Evolutionary conservation across 495 filamentous ascomycete genomes (phyloP), one percentile per base, ranked within the genome.

Genomic region (Pyronema omphalodes): DNA sequence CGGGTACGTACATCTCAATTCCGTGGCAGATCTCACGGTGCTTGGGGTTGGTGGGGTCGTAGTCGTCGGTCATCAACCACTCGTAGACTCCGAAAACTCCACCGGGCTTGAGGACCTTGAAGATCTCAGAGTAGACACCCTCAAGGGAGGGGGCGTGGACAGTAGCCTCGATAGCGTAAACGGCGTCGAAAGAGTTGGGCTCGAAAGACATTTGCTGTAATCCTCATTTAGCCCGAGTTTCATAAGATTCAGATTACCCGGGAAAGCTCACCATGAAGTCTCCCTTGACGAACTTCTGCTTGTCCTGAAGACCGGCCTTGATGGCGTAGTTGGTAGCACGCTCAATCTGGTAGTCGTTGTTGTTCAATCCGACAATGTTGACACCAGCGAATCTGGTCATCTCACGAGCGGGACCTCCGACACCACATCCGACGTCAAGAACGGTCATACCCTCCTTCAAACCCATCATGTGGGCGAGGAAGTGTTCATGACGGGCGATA

Each of bases 301-400:
- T 86, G 61, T 86, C 65, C 3, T 81, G 76, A 37, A 96, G 72
- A 51, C 84, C 84, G 66, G 94, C 86, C 62, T 81, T 81, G 50
- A 75, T 68, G 12, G 88, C 86, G 67, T 96, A 95, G 43, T 75
- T 75, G 18, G 81, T 89, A 6, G 91, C 93, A 49, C 91, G 84
- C 69, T 95, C 78, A 66, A 98, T 96, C 71, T 98, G 91, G 76
- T 96, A 96, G 72, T 95, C 89, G 72, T 96, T 98, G 80, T 96
- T 98, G 80, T 98, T 98, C 66, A 98, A 70, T 39, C 91, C 91
- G 19, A 86, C 82, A 56, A 95, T 77, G 62, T 94, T 87, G 64
- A 76, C 81, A 58, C 83, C 89, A 43, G 87, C 80, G 74, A 98
- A 98, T 68, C 93, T 89, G 67, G 83, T 83, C 59, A 98, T 96